Evolutionary conservation across 202 grass and related monocot genomes (phyloP).

Genomic region (Schoenoplectus tabernaemontani): DNA sequence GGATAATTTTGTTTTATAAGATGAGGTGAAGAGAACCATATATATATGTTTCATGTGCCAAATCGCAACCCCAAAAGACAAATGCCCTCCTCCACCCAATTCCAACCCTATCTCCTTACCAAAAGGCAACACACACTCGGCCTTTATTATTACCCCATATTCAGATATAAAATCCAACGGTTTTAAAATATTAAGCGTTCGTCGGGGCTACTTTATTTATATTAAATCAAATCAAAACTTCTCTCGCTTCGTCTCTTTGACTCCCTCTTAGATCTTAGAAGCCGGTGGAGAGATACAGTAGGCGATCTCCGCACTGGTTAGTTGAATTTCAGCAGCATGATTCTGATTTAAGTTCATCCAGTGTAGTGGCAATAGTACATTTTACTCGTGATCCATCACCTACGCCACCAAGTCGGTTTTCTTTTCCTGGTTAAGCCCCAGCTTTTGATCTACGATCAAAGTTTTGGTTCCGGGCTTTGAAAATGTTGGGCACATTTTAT

Average conservation of each 20-base stretch:
- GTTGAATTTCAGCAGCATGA: neutral
- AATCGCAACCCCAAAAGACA: slow-evolving; percentile 20
- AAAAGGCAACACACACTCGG: slow-evolving; percentile 27
- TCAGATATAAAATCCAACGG: slow-evolving; percentile 3
- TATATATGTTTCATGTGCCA: neutral
- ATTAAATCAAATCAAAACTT: neutral
- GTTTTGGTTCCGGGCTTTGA: neutral
- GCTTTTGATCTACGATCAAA: neutral
- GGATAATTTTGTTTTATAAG: slow-evolving; percentile 5
- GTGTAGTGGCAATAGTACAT: neutral
- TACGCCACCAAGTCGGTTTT: neutral
- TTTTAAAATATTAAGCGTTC: neutral
- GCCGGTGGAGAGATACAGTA: neutral
- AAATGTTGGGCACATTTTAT: neutral
- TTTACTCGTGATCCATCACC: neutral
- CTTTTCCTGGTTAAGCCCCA: neutral
- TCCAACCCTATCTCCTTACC: slow-evolving; percentile 57
- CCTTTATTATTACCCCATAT: slow-evolving; percentile 2
- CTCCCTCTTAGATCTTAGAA: neutral
- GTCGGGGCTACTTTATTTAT: neutral
- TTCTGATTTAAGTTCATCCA: neutral
- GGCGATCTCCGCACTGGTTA: neutral
- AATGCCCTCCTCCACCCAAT: slow-evolving; percentile 70
- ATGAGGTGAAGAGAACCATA: slow-evolving; percentile 11
- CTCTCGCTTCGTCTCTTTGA: neutral